Evolutionary conservation across 768 basidiomycete genomes (phyloP), one percentile per base, ranked within the genome.

Genomic region (Clavaria fumosa): DNA sequence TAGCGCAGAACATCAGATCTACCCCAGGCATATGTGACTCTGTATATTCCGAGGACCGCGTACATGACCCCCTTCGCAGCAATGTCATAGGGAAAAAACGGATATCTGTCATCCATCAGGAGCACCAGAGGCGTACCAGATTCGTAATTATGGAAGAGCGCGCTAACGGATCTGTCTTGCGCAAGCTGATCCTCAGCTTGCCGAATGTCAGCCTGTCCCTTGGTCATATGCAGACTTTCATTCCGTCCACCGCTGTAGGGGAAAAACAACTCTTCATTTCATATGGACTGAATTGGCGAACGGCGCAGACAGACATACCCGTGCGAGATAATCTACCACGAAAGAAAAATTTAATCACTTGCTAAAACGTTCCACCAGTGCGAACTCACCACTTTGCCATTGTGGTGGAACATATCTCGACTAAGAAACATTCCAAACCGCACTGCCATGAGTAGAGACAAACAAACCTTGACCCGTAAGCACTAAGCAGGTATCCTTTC

Each of bases 311-410:
- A 37, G n/a, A 50, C 69, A 39, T 43, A 88, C 84, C 82, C 85
- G 52, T 89, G 84, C 5, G 84, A 89, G 35, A 89, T 72, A 31
- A 89, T 83, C 4, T 84, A 49, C 43, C n/a, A n/a, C n/a, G n/a
- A n/a, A n/a, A n/a, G n/a, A n/a, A n/a, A n/a, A n/a, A n/a, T n/a
- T n/a, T n/a, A n/a, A n/a, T n/a, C n/a, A n/a, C n/a, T n/a, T n/a
- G n/a, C n/a, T n/a, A n/a, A n/a, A n/a, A n/a, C n/a, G n/a, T n/a
- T n/a, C n/a, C n/a, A n/a, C n/a, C n/a, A n/a, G n/a, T n/a, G n/a
- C n/a, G n/a, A n/a, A n/a, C n/a, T n/a, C n/a, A n/a, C n/a, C n/a
- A n/a, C n/a, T n/a, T 61, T 71, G 11, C 85, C 84, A 11, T 54
- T 62, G 28, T 75, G 67, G 32, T 65, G 58, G 47, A 79, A 86